phyloP scores from a whole-genome alignment of 257 asterid species.

The Ocimum tenuiflorum region DNA sequence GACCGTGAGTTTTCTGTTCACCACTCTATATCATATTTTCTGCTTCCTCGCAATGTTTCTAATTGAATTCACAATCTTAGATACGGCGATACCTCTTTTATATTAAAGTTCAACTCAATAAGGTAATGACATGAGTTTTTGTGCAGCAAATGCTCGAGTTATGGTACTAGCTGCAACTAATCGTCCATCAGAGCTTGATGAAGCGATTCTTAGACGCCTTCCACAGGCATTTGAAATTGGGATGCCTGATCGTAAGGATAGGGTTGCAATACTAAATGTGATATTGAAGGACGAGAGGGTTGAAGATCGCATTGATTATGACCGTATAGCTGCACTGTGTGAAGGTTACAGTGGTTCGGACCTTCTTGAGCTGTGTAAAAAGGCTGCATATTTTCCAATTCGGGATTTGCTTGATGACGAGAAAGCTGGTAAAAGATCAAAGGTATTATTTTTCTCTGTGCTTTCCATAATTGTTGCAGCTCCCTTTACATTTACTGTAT shows the following conservation, averaged over 20 bases:
- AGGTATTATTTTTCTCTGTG: slow-evolving; percentile 36
- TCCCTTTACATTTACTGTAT: neutral
- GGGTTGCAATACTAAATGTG: slow-evolving; percentile 72
- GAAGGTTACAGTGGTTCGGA: slow-evolving; percentile 87
- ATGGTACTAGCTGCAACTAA: slow-evolving; percentile 94
- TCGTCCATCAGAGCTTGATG: slow-evolving; percentile 96
- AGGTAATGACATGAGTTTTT: slow-evolving; percentile 9
- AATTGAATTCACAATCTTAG: neutral
- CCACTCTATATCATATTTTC: neutral
- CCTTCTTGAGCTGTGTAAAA: slow-evolving; percentile 75
- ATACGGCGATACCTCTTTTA: neutral
- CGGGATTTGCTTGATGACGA: slow-evolving; percentile 68
- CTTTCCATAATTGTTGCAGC: neutral
- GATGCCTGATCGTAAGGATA: slow-evolving; percentile 53
- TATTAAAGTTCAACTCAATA: neutral
- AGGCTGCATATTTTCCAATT: slow-evolving; percentile 77
- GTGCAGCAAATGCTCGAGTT: slow-evolving; percentile 65
- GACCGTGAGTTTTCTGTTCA: slow-evolving; percentile 52
- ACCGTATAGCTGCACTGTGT: slow-evolving; percentile 57
- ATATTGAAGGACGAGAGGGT: slow-evolving; percentile 63
- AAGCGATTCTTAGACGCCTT: slow-evolving; percentile 85
- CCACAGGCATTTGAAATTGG: slow-evolving; percentile 91
- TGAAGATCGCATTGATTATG: slow-evolving; percentile 52
- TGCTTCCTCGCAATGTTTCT: neutral
- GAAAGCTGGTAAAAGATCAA: slow-evolving; percentile 41